phyloP scores from a whole-genome alignment of 805 yeast genomes.

The Priceomyces carsonii region DNA sequence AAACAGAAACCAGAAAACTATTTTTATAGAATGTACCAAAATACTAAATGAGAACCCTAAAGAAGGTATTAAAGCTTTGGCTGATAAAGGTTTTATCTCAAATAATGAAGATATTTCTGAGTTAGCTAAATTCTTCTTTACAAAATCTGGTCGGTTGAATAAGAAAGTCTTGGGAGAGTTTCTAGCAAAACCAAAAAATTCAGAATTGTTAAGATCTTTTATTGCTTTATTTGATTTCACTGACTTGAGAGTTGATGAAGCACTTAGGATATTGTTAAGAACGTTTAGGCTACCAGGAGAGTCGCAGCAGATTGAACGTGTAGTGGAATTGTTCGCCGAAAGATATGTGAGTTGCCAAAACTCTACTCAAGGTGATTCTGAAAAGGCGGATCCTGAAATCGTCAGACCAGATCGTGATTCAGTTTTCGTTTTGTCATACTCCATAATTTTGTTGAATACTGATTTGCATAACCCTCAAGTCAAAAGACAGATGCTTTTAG shows the following conservation, averaged over 20 bases:
- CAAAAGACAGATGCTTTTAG: slow-evolving; percentile 86
- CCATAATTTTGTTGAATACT: slow-evolving; percentile 91
- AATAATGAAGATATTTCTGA: slow-evolving; percentile 50
- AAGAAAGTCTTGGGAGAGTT: slow-evolving; percentile 86
- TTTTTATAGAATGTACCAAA: slow-evolving; percentile 74
- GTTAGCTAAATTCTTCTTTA: slow-evolving; percentile 74
- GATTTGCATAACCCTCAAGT: slow-evolving; percentile 93
- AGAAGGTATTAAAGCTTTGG: slow-evolving; percentile 65
- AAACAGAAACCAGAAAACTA: slow-evolving; percentile 60
- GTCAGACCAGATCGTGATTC: slow-evolving; percentile 82
- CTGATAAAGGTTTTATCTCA: slow-evolving; percentile 64
- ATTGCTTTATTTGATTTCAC: slow-evolving; percentile 72
- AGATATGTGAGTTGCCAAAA: slow-evolving; percentile 69
- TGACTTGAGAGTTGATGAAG: slow-evolving; percentile 87
- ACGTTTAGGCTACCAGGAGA: slow-evolving; percentile 95
- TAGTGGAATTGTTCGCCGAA: slow-evolving; percentile 82
- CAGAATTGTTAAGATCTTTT: slow-evolving; percentile 60
- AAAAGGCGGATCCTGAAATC: slow-evolving; percentile 31
- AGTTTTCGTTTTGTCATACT: slow-evolving; percentile 85
- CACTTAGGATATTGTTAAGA: slow-evolving; percentile 76
- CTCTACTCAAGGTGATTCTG: slow-evolving; percentile 9
- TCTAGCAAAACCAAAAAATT: slow-evolving; percentile 74
- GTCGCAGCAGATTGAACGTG: slow-evolving; percentile 92
- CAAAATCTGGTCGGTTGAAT: slow-evolving; percentile 78
- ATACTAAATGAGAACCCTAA: slow-evolving; percentile 78